Evolutionary conservation across 2,329 filamentous ascomycete species (phyloP), one percentile per base, ranked within the genome.

Genomic region (Biscogniauxia sp.): DNA sequence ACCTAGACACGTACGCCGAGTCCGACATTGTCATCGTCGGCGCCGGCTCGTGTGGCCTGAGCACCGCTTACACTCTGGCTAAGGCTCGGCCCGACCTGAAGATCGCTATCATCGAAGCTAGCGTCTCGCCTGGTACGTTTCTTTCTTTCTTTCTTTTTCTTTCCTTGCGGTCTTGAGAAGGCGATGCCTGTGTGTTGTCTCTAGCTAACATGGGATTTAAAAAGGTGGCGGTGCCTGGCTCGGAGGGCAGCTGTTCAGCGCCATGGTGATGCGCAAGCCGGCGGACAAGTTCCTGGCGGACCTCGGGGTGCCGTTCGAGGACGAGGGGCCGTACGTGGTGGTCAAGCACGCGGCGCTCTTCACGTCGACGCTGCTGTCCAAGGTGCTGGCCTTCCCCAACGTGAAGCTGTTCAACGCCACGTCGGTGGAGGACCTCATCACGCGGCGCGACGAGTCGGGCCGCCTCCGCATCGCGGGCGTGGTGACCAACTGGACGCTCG

Each of bases 341-440:
- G 93, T 97, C 75, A 96, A 95, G 86, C 93, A 97, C 77, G 93
- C 93, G 37, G 91, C 93, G 0, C 84, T 97, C 63, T 97, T 97
- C 82, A 97, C 93, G 32, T 92, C 89, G 62, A 97, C 93, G 25
- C 81, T 97, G 61, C 80, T 97, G 70, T 89, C 88, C 73, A 90
- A 90, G 78, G 93, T 97, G 9, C 81, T 97, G 56, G 78, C 84
- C 61, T 91, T 96, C 80, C 90, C 91, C 65, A 97, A 97, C 77
- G 86, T 97, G 72, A 97, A 97, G 85, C 87, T 97, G 64, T 97
- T 97, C 87, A 97, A 97, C 75, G 93, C 93, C 45, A 97, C 93
- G 41, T 84, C 90, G 20, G 93, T 97, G 51, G 93, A 97, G 79
- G 93, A 97, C 72, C 82, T 97, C 64, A 94, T 97, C 77, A 97